Evolutionary conservation across 176 grass and related monocot species (phyloP), one percentile per base, ranked within the genome.

Genomic region (Bolboschoenus planiculmis): DNA sequence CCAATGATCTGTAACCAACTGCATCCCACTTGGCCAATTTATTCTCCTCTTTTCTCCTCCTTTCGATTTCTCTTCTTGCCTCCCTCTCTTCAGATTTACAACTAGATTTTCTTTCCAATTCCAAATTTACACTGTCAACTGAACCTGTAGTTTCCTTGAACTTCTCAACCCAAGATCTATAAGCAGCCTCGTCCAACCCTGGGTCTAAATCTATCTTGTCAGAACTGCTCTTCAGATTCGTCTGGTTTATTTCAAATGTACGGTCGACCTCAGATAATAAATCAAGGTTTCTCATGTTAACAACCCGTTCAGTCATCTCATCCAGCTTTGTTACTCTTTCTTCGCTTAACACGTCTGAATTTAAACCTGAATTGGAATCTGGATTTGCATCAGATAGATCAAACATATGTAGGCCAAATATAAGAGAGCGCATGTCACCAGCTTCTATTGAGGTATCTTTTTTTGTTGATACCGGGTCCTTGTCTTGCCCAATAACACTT

Each of bases 121-220:
- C 88, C 80, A 64, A 31, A 82, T 83, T 79, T 24, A 64, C 75
- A 85, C 62, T 79, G 78, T 97, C 88, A 86, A 54, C 76, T 79
- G 90, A 87, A 74, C 76, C 64, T 34, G 87, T 89, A 74, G 83
- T 78, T 73, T 94, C 90, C 86, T 97, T 92, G 87, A 97, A 91
- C 85, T 93, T 94, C 82, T 97, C 79, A 53, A 94, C 72, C 95
- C 95, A 97, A 68, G 90, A 91, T 86, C 89, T 75, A 85, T 97
- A 97, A 65, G 87, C 88, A 84, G 88, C 81, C 85, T 97, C 95
- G 5, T 90, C 88, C 66, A 97, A 37, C 62, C 81, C 85, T 48
- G 84, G 87, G 71, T 94, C 90, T 83, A 90, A 76, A 78, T 18
- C 89, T 88, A 89, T 78, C 56, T 85, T 86, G 84, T 85, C 90